Conservation (phyloP, 2,329 filamentous ascomycete genomes). For the Corniculantispora saksenae region DNA sequence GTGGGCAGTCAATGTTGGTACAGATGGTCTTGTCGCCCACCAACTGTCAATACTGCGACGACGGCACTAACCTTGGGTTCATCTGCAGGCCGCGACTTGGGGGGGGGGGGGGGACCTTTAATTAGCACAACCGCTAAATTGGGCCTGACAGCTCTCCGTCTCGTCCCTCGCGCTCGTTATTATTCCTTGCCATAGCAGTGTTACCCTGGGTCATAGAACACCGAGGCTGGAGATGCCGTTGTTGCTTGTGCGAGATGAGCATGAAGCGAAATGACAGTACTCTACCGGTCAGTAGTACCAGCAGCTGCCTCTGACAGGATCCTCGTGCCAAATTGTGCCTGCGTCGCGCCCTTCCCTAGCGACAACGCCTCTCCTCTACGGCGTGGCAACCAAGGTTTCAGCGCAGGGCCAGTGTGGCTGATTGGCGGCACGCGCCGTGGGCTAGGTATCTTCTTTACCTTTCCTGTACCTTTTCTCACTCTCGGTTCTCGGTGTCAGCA, state of each 20-base stretch:
- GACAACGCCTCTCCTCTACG: background rate
- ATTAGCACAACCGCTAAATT: conserved; percentile 1
- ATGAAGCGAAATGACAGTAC: too few species aligned
- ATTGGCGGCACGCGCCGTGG: conserved; percentile 12
- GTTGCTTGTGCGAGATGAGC: background rate
- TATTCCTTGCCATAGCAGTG: background rate
- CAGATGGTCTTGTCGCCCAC: background rate
- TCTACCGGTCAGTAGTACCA: too few species aligned
- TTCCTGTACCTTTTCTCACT: background rate
- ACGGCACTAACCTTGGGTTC: background rate
- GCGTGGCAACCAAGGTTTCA: conserved; percentile 13
- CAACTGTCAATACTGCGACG: background rate
- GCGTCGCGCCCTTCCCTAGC: background rate
- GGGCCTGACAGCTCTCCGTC: background rate
- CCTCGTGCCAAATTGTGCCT: background rate
- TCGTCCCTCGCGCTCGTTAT: background rate
- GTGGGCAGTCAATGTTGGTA: background rate
- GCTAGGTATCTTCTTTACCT: background rate
- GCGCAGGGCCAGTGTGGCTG: background rate
- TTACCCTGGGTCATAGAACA: background rate
- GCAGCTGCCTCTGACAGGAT: too few species aligned
- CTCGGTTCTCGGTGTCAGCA: background rate
- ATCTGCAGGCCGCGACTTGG: background rate
- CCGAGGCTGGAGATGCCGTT: background rate
- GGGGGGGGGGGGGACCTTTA: background rate